Percentiles rank a stretch among this genome's conserved stretches.
Evolutionary conservation across 176 grass and related monocot species (phyloP).

Genomic region (Saccharum officinarum): DNA sequence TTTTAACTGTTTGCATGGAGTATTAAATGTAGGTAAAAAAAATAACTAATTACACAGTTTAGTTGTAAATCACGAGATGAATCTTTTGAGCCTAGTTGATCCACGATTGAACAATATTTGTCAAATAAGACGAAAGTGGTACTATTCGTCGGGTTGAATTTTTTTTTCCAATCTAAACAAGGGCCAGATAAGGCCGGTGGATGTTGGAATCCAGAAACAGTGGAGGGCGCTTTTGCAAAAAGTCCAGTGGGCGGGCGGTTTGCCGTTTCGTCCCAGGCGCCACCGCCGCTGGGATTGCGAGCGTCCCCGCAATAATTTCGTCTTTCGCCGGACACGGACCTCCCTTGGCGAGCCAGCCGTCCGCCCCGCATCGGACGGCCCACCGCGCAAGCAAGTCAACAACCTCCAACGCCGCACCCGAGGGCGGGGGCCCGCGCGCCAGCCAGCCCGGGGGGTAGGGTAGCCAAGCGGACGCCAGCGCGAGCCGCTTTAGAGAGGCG

Average conservation of each 20-base stretch:
- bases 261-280: slow-evolving; percentile 12
- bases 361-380: slow-evolving; percentile 14
- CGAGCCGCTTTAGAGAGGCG: slow-evolving; percentile 33
- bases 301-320: background rate
- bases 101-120: too few species aligned
- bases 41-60: too few species aligned
- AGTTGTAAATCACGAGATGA: too few species aligned
- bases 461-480: slow-evolving; percentile 31
- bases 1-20: too few species aligned
- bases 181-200: background rate
- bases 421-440: slow-evolving; percentile 25
- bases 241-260: background rate
- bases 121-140: too few species aligned
- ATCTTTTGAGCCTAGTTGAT: too few species aligned
- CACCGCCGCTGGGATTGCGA: background rate
- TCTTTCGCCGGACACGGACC: slow-evolving; percentile 33
- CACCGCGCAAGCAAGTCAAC: background rate
- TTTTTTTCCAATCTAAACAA: too few species aligned
- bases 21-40: too few species aligned
- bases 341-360: background rate
- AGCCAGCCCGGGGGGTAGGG: background rate
- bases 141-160: too few species aligned
- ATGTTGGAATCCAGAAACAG: background rate
- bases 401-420: background rate
- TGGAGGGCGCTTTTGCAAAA: background rate